A percentile compares a stretch with the other conserved stretches of the same genome.
phyloP scores from a whole-genome alignment of 441 rosid species.

The Macaranga tanarius region DNA sequence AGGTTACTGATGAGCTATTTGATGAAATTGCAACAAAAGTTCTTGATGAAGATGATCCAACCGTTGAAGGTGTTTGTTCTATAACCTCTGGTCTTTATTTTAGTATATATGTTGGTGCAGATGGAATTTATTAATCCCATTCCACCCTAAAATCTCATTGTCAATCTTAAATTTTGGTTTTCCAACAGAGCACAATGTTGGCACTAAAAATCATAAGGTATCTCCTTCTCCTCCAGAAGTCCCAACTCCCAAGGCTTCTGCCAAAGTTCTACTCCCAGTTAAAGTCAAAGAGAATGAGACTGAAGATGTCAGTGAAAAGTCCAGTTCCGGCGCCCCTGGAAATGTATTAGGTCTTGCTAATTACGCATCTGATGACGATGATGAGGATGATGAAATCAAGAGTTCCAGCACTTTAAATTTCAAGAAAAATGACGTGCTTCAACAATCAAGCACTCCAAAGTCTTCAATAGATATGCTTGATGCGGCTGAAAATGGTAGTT shows the following conservation, averaged over 20 bases:
- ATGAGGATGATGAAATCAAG: constrained; percentile 55
- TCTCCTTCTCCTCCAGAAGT: constrained; percentile 36
- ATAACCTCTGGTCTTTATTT: constrained; percentile 15
- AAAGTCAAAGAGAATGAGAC: constrained; percentile 38
- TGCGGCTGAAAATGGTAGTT: constrained; percentile 41
- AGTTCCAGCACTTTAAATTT: constrained; percentile 36
- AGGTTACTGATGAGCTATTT: constrained; percentile 94
- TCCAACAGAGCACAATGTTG: constrained; percentile 40
- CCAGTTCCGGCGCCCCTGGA: constrained; percentile 59
- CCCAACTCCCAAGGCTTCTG: constrained; percentile 47
- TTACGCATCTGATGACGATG: constrained; percentile 90
- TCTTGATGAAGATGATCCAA: constrained; percentile 66
- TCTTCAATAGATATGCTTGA: constrained; percentile 32
- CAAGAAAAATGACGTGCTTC: constrained; percentile 30
- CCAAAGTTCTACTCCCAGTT: constrained; percentile 47
- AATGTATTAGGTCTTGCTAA: constrained; percentile 88
- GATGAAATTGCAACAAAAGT: constrained; percentile 94
- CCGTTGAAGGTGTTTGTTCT: constrained; percentile 52
- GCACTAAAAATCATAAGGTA: constrained; percentile 37
- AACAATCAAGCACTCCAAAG: constrained; percentile 37
- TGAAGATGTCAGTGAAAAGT: constrained; percentile 45
- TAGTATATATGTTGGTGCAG: constrained; percentile 14
- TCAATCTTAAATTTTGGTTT: constrained; percentile 21
- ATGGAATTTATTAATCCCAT: constrained; percentile 15
- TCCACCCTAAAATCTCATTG: constrained; percentile 10